Base-by-base conservation (phyloP, 805 yeast species). In the Candida nonsorbophila region DNA sequence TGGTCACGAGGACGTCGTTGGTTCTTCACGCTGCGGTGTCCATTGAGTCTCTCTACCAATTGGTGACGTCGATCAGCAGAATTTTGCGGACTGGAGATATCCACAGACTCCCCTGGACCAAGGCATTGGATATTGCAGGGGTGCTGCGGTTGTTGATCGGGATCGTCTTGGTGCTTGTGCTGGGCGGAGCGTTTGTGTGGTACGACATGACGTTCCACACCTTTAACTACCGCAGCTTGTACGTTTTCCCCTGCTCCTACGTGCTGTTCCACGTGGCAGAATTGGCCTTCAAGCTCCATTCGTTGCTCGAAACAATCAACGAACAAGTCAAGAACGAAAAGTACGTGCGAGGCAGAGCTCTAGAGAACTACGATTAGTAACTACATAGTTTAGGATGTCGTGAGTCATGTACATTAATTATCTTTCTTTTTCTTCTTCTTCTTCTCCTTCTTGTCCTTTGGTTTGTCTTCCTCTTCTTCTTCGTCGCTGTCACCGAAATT, bases 261-360 rank as follows among this genome's bases (percentile, higher is more conserved):
- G 14, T 23, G 3, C 10, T 33, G 3, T 41, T 37, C 22, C 27
- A 44, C 5, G 17, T 36, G 4, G 22, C 32, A 6, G 46, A 44
- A 23, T 26, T 40, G 16, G 18, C 29, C 7, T 14, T 34, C 8
- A 38, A 38, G 10, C 27, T 39, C 3, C 16, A 14, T n/a, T 12
- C 16, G 2, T 29, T 49, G 13, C 47, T 35, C 29, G 30, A 29
- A 2, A 32, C 32, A 14, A 44, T 68, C 23, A 55, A 61, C 27
- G 65, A 67, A 26, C 63, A 64, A 39, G 76, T 77, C n/a, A 74
- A 70, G 44, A 72, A 72, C 34, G 78, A 75, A 40, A 63, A 65
- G 35, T 77, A 74, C 36, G 74, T 75, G 8, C 63, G 64, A 29
- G 81, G 81, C 1, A 67, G 74, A 41, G 69, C 77, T 3, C 58